phyloP scores from a whole-genome alignment of 768 basidiomycete species.

The Lactarius pseudohatsudake region DNA sequence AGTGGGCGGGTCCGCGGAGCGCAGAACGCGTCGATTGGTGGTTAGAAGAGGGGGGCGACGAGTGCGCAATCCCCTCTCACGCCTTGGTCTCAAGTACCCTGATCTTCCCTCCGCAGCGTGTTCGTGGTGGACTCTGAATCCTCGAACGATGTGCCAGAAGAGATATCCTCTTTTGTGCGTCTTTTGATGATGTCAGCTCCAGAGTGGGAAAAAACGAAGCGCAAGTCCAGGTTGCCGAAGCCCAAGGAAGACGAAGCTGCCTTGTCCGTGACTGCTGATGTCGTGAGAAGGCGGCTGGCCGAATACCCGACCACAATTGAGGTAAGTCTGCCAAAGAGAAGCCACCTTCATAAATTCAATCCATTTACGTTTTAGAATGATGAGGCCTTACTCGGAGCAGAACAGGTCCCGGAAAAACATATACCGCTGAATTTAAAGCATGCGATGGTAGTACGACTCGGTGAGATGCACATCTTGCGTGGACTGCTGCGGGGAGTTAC shows the following conservation, averaged over 20 bases:
- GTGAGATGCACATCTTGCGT: conserved; percentile 72
- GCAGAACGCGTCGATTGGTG: conserved; percentile 85
- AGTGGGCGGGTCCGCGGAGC: conserved; percentile 26
- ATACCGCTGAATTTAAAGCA: conserved; percentile 50
- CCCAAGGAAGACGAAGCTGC: conserved; percentile 53
- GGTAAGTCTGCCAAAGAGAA: conserved; percentile 41
- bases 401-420: conserved; percentile 18
- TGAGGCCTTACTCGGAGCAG: conserved; percentile 40
- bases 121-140: conserved; percentile 56
- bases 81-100: not conserved
- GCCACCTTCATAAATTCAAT: not conserved
- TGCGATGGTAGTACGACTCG: conserved; percentile 72
- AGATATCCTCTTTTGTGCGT: conserved; percentile 62
- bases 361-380: conserved; percentile 47
- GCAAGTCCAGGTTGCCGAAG: conserved; percentile 74
- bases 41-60: conserved; percentile 87
- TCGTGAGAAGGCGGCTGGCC: conserved; percentile 50
- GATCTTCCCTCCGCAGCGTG: conserved; percentile 41
- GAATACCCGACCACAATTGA: conserved; percentile 60
- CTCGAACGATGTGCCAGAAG: conserved; percentile 52
- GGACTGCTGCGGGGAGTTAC: conserved; percentile 14
- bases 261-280: conserved; percentile 47
- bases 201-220: conserved; percentile 60
- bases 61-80: conserved; percentile 50
- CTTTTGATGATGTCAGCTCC: conserved; percentile 54